These are phyloP conservation scores for Trichoderma sp. DNA, from an alignment of 2,329 filamentous ascomycete genomes.

Conservation along the genomic window DNA sequence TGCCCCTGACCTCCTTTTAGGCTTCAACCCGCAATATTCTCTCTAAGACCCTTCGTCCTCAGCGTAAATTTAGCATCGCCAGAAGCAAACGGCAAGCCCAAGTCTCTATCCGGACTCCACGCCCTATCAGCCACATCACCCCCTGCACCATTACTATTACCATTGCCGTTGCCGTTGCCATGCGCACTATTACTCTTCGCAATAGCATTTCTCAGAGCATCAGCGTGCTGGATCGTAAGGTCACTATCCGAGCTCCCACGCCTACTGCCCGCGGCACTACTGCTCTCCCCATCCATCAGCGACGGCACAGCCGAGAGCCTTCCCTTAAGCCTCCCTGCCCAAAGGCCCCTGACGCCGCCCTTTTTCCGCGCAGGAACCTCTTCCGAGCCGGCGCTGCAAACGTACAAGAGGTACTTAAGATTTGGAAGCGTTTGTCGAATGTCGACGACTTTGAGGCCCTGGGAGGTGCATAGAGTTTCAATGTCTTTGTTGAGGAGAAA, in stretches of 20 bases:
- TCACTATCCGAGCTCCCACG: constrained; percentile 47
- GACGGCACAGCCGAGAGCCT: constrained; percentile 32
- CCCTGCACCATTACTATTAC: constrained; percentile 18
- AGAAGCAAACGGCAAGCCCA: constrained; percentile 47
- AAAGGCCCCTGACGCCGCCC: constrained; percentile 59
- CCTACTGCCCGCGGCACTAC: constrained; percentile 38
- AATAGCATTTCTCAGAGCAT: constrained; percentile 41
- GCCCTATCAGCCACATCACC: background rate
- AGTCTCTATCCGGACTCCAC: constrained; percentile 23
- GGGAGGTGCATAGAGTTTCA: constrained; percentile 62
- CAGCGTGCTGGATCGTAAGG: constrained; percentile 36
- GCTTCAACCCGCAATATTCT: constrained; percentile 34
- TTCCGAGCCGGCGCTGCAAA: constrained; percentile 74
- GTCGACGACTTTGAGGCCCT: constrained; percentile 78
- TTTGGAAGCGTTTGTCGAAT: constrained; percentile 91
- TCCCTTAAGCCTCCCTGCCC: constrained; percentile 47
- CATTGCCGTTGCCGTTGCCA: constrained; percentile 21
- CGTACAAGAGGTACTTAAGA: constrained; percentile 86
- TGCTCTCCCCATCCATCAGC: constrained; percentile 33
- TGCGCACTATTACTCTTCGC: constrained; percentile 22
- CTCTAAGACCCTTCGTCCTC: constrained; percentile 55
- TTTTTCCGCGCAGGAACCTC: constrained; percentile 60
- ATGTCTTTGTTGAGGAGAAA: constrained; percentile 97
- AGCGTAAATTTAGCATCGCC: constrained; percentile 47
- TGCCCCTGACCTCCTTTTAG: background rate